phyloP scores from a whole-genome alignment of 306 rosid genomes.

The Albizia julibrissin region DNA sequence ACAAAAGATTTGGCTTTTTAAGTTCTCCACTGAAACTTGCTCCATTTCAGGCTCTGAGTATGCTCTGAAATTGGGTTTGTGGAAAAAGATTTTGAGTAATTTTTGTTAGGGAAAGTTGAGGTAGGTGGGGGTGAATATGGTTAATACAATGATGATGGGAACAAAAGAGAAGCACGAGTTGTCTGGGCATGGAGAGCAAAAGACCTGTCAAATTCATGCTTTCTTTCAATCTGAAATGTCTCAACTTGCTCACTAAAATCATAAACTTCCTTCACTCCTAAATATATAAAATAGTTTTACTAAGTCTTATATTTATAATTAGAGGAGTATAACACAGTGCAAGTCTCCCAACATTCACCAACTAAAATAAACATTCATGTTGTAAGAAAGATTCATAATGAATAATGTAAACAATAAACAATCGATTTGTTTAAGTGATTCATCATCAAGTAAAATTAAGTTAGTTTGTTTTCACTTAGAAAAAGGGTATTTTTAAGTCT shows the following conservation, averaged over 20 bases:
- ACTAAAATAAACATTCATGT: neutral
- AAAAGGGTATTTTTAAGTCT: too few species aligned
- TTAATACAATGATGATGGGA: conserved; percentile 9
- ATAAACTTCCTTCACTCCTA: too few species aligned
- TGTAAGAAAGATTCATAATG: neutral
- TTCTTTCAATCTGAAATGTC: neutral
- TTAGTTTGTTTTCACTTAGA: too few species aligned
- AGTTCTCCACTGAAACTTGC: conserved; percentile 15
- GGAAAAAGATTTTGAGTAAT: neutral
- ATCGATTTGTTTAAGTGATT: neutral
- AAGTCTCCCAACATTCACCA: neutral
- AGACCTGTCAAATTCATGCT: neutral
- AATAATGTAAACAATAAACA: neutral
- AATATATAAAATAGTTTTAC: too few species aligned
- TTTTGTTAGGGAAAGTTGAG: conserved; percentile 9
- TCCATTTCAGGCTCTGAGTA: neutral
- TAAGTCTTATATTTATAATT: too few species aligned
- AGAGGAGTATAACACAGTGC: neutral
- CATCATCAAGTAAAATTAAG: neutral
- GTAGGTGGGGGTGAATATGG: neutral
- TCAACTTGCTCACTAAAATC: neutral
- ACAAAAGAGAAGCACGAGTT: conserved; percentile 8
- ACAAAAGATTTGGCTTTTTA: neutral
- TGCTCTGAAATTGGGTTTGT: neutral
- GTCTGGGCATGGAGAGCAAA: conserved; percentile 15